Evolutionary conservation across 768 basidiomycete species (phyloP).

Genomic region (Filobasidium floriforme): DNA sequence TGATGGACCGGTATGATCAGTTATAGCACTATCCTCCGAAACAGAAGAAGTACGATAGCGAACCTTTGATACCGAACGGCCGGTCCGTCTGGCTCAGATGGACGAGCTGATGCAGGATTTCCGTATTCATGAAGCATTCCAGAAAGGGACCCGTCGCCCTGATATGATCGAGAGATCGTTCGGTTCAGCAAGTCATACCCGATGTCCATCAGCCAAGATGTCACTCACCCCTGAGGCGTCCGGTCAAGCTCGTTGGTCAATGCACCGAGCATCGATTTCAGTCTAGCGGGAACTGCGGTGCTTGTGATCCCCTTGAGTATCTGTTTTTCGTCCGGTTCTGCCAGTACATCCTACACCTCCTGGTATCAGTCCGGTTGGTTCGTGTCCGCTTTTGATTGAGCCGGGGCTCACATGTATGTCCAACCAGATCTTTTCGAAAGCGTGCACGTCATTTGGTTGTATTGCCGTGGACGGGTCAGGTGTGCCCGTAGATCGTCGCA

Average conservation of each 20-base stretch:
- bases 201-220: neutral
- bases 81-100: conserved; percentile 75
- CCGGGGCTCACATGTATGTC: neutral
- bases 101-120: conserved; percentile 76
- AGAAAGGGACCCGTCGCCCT: conserved; percentile 82
- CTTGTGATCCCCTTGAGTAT: conserved; percentile 60
- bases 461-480: neutral
- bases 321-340: conserved; percentile 18
- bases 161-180: conserved; percentile 6
- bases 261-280: conserved; percentile 73
- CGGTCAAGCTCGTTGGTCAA: conserved; percentile 77
- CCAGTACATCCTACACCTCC: neutral
- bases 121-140: conserved; percentile 85
- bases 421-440: conserved; percentile 8
- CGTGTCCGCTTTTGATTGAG: neutral
- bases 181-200: neutral
- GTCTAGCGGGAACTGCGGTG: conserved; percentile 68
- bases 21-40: neutral
- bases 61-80: conserved; percentile 71
- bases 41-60: conserved; percentile 2
- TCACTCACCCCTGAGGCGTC: conserved; percentile 74
- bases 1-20: neutral
- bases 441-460: neutral
- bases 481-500: conserved; percentile 2
- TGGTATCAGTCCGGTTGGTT: neutral